Evolutionary conservation across 1,284 basidiomycete genomes (phyloP).

Genomic region (Fistulina hepatica): DNA sequence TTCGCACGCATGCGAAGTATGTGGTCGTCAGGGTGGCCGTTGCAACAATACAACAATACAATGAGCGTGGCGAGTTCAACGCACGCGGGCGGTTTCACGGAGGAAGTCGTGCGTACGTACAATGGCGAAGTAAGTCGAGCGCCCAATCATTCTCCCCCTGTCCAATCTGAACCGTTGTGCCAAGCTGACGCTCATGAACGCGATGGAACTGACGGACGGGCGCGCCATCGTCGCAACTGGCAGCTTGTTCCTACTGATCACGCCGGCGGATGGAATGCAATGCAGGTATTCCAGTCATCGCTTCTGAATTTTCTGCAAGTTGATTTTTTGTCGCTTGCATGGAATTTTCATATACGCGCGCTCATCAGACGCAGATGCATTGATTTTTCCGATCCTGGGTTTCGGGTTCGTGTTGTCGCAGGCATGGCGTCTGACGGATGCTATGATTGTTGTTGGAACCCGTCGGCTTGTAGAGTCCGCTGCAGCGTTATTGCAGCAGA

Average conservation of each 20-base stretch:
- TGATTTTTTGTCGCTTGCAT: neutral
- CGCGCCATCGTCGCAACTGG: constrained; percentile 73
- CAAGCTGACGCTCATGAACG: constrained; percentile 66
- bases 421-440: constrained; percentile 54
- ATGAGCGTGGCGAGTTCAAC: constrained; percentile 80
- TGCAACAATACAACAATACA: too few species aligned
- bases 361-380: constrained; percentile 66
- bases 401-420: constrained; percentile 60
- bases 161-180: constrained; percentile 73
- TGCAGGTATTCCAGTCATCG: constrained; percentile 51
- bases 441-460: constrained; percentile 74
- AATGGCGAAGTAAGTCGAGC: constrained; percentile 57
- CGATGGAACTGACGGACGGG: constrained; percentile 67
- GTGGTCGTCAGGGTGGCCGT: too few species aligned
- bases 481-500: too few species aligned
- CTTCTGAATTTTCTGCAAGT: constrained; percentile 1
- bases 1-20: too few species aligned
- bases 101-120: constrained; percentile 57
- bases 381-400: constrained; percentile 74
- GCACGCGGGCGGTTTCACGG: constrained; percentile 67
- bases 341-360: constrained; percentile 44
- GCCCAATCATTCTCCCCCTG: constrained; percentile 75
- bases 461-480: too few species aligned
- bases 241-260: constrained; percentile 71
- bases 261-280: constrained; percentile 55